Base-by-base conservation (phyloP, 257 asterid genomes). In the Jacaranda copaia region DNA sequence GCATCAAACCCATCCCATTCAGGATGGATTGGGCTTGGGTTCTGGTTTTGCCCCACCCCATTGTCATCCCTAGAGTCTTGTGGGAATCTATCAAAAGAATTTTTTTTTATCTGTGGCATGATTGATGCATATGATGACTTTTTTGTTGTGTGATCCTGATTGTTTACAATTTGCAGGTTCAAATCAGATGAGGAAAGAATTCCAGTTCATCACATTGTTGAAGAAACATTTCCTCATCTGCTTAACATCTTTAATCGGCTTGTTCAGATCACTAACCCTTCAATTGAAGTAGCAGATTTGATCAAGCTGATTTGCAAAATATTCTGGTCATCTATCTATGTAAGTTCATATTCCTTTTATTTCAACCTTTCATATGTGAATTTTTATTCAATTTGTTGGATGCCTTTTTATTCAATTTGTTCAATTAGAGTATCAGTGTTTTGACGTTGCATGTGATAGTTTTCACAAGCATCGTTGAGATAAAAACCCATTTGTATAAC, bases 241-340 rank as follows among this genome's bases (percentile, higher is more conserved):
- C 92, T 93, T 25, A 92, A 74, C 83, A 96, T 92, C 64, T 92
- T 96, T 72, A 89, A 81, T 81, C 81, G 85, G 68, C 99, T 96
- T 72, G 90, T 93, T 84, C 97, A 93, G 84, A 90, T 93, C 65
- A 46, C 90, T 60, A 88, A 88, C 74, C 98, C 99, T 53, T 79
- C 96, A 10, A 61, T 87, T 84, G 99, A 96, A 87, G 88, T 93
- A 68, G 96, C 99, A 10, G 99, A 92, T 62, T 82, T 96, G 89
- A 92, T 96, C 88, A 96, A 93, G 90, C 96, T 96, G 66, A 90
- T 96, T 75, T 96, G 98, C 93, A 96, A 96, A 86, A 90, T 92
- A 81, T 96, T 96, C 79, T 93, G 98, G 98, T 96, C 99, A 68
- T 96, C 92, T 73, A 96, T 96, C 70, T 96, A 93, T 68, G 99